Conservation (phyloP, 805 yeast species). For the Vanderwaltozyma verrucispora region DNA sequence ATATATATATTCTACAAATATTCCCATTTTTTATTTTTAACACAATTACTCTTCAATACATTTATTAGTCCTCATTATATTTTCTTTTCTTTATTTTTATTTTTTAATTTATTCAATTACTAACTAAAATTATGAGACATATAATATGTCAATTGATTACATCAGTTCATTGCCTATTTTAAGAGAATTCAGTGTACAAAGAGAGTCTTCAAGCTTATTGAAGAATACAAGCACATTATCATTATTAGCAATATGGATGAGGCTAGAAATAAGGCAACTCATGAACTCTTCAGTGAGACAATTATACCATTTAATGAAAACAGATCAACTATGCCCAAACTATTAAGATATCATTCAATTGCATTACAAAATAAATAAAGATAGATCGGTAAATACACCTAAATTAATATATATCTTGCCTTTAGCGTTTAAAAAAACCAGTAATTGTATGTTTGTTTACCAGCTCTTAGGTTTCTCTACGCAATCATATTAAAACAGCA, state of each 20-base stretch:
- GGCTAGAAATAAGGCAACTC: slow-evolving; percentile 79
- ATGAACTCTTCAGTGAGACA: slow-evolving; percentile 76
- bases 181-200: slow-evolving; percentile 63
- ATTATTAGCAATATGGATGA: slow-evolving; percentile 86
- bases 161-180: slow-evolving; percentile 71
- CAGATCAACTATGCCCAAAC: slow-evolving; percentile 59
- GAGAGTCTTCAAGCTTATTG: slow-evolving; percentile 52
- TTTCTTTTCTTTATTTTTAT: neutral
- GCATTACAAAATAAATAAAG: no score
- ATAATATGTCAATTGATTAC: slow-evolving; percentile 1
- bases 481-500: no score
- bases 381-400: no score
- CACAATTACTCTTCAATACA: no score
- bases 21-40: no score
- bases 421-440: no score
- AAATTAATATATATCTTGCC: no score
- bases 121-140: slow-evolving; percentile 4
- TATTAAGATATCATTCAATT: slow-evolving; percentile 24
- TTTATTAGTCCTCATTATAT: neutral
- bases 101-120: no score
- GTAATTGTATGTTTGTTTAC: no score
- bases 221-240: slow-evolving; percentile 51
- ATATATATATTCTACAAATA: no score
- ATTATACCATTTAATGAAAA: slow-evolving; percentile 45
- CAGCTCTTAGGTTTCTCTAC: no score